Evolutionary conservation across 2,329 filamentous ascomycete species (phyloP).

Genomic region (Colletotrichum tofieldiae): DNA sequence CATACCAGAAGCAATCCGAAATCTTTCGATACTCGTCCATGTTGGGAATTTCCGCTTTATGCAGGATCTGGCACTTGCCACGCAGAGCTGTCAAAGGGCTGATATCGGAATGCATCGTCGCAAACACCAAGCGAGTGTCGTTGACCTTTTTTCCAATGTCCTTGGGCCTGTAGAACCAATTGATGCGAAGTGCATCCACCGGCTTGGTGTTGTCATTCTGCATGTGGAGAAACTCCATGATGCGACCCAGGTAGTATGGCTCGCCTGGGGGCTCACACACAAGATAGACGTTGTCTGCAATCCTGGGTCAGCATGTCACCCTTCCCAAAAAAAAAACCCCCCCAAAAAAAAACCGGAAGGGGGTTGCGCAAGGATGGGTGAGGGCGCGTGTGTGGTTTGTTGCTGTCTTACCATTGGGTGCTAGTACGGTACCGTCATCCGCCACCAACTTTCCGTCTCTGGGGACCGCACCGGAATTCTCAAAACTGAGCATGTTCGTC

Average conservation of each 20-base stretch:
- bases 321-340: slow-evolving; percentile 3
- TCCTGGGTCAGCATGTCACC: slow-evolving; percentile 47
- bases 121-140: slow-evolving; percentile 92
- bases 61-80: slow-evolving; percentile 92
- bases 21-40: slow-evolving; percentile 88
- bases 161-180: slow-evolving; percentile 98
- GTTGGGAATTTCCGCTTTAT: slow-evolving; percentile 87
- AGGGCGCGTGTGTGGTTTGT: slow-evolving; percentile 45
- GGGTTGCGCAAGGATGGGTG: neutral
- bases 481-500: slow-evolving; percentile 92
- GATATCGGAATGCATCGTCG: slow-evolving; percentile 98
- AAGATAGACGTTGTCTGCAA: slow-evolving; percentile 86
- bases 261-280: slow-evolving; percentile 98
- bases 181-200: slow-evolving; percentile 91
- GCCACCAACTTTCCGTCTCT: slow-evolving; percentile 86
- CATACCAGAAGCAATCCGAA: slow-evolving; percentile 95
- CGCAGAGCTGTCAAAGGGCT: slow-evolving; percentile 93
- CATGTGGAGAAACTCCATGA: slow-evolving; percentile 96
- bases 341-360: slow-evolving; percentile 4
- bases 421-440: slow-evolving; percentile 89
- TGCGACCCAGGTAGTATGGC: slow-evolving; percentile 96
- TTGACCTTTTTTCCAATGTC: slow-evolving; percentile 94
- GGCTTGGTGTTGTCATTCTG: slow-evolving; percentile 81
- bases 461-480: slow-evolving; percentile 77
- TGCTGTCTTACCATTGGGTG: slow-evolving; percentile 82